Base-by-base conservation (phyloP, 163 green algal genomes). In the Trebouxia gelatinosa region DNA sequence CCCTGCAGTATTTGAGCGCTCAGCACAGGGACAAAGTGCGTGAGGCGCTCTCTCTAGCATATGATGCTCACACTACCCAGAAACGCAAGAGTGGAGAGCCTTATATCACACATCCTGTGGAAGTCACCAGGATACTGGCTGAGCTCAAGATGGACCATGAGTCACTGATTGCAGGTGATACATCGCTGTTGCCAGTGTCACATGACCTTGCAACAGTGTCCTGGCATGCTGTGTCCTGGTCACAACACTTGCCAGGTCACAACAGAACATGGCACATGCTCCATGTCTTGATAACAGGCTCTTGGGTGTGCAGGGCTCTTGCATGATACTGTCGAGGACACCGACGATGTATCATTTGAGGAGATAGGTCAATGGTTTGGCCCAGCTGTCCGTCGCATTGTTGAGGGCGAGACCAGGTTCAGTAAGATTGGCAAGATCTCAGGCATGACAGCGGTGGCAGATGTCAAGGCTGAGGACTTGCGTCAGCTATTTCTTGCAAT, bases 251-350 rank as follows among this genome's bases (percentile, higher is more conserved):
- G n/a, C n/a, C n/a, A n/a, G n/a, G n/a, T n/a, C n/a, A n/a, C n/a
- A n/a, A n/a, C n/a, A n/a, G n/a, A n/a, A n/a, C n/a, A n/a, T n/a
- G n/a, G n/a, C n/a, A n/a, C n/a, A n/a, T n/a, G n/a, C n/a, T n/a
- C n/a, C n/a, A n/a, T n/a, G n/a, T n/a, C n/a, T n/a, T n/a, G n/a
- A n/a, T n/a, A n/a, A n/a, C n/a, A n/a, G n/a, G n/a, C n/a, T n/a
- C n/a, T n/a, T n/a, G n/a, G n/a, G n/a, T n/a, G n/a, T 58, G 26
- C 40, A 76, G 93, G 91, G 4, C 84, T 97, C 67, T 82, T 97
- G 71, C 93, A 97, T 77, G 93, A 97, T 82, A 96, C 91, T 0
- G 93, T 98, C 11, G 93, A 98, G 85, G 93, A 98, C 87, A 82
- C 74, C 13, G 38, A 70, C 28, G 74, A 72, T 17, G 85, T 95